Evolutionary conservation across 202 grass and related monocot genomes (phyloP), one percentile per base, ranked within the genome.

Genomic region (Bolboschoenoplectus hybrid): DNA sequence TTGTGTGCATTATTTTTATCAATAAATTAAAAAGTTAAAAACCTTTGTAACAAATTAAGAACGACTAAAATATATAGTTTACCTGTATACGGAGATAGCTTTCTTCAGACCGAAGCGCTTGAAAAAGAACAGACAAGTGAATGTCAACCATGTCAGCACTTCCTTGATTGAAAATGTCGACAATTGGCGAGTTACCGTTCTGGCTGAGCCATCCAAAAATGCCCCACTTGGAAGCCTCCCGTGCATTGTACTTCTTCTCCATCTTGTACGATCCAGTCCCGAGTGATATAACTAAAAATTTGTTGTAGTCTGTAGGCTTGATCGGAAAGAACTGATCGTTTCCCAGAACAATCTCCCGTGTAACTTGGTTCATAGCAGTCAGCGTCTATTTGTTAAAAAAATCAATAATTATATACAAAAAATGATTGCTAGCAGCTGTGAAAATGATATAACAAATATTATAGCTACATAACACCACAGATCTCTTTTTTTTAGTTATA

Each of bases 101-200:
- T 0, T 85, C 17, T 65, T 82, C 32, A 4, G 67, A 97, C 2
- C 10, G 80, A 13, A 93, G 88, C 20, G 89, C 89, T 26, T 72
- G 32, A 76, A 96, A 96, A 68, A 93, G 88, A 56, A 89, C 88
- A 3, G 86, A 82, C 78, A 96, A 74, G 67, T 96, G 85, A 87
- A 93, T 93, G 85, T 96, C 94, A 1, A 96, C 94, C 89, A 96
- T 93, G 57, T 93, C 88, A 9, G 85, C 88, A 41, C 91, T 91
- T 58, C 89, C 91, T 9, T 80, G 7, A 57, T 75, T 96, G 61
- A 90, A 91, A 66, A 96, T 90, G 81, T 96, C 94, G 17, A 93
- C 16, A 68, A 96, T 83, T 32, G 93, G 93, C 0, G 78, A 51
- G 0, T 71, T 69, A 55, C 82, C 55, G 1, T 82, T 53, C 75